phyloP scores from a whole-genome alignment of 768 basidiomycete species.

The Hemileccinum impolitum region DNA sequence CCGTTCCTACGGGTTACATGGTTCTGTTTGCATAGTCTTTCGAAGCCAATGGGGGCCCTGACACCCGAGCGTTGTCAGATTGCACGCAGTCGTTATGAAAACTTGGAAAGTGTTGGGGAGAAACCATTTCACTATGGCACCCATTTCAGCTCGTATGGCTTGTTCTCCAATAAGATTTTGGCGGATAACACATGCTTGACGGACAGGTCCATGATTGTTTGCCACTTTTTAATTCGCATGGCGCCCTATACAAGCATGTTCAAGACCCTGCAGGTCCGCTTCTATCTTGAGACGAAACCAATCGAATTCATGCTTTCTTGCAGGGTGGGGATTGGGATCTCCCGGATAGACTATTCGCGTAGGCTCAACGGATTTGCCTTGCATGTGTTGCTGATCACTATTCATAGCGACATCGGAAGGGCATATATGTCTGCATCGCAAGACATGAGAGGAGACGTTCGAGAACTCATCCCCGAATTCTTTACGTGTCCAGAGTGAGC shows the following conservation, averaged over 20 bases:
- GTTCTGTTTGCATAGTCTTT: slow-evolving; percentile 47
- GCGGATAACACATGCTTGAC: slow-evolving; percentile 1
- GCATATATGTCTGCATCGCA: slow-evolving; percentile 82
- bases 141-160: slow-evolving; percentile 73
- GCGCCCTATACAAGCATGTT: slow-evolving; percentile 94
- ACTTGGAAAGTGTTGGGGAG: slow-evolving; percentile 76
- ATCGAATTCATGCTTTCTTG: neutral
- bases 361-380: slow-evolving; percentile 3
- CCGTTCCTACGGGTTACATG: neutral
- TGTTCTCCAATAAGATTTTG: neutral
- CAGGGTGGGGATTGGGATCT: slow-evolving; percentile 95
- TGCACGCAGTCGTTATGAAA: slow-evolving; percentile 70
- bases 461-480: slow-evolving; percentile 91
- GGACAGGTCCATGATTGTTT: slow-evolving; percentile 82
- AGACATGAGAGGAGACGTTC: slow-evolving; percentile 87
- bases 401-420: slow-evolving; percentile 64
- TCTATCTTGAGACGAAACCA: neutral
- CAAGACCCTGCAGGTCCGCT: slow-evolving; percentile 69
- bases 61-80: slow-evolving; percentile 71
- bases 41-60: slow-evolving; percentile 88
- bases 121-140: slow-evolving; percentile 92
- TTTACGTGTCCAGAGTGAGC: slow-evolving; percentile 76
- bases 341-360: slow-evolving; percentile 83
- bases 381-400: slow-evolving; percentile 7
- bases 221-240: slow-evolving; percentile 87